phyloP scores from a whole-genome alignment of 2,329 filamentous ascomycete genomes.

The Lizonia empirigonia region DNA sequence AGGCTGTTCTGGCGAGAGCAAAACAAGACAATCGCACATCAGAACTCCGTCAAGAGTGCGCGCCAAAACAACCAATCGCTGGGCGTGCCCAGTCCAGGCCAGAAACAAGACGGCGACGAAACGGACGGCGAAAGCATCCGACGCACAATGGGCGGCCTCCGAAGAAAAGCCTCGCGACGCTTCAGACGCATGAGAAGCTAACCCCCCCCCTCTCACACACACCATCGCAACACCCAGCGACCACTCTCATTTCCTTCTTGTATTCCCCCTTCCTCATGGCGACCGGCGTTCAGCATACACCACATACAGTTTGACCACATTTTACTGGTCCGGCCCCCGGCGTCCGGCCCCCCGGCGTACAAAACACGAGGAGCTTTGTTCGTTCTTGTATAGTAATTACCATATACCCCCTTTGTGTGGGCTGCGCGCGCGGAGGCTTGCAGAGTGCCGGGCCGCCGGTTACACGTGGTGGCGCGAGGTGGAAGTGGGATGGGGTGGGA shows the following conservation, averaged over 20 bases:
- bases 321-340: not conserved
- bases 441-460: too few relatives aligned
- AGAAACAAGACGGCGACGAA: slow-evolving; percentile 22
- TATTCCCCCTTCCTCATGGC: slow-evolving; percentile 1
- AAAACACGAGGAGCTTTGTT: slow-evolving; percentile 8
- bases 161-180: slow-evolving; percentile 31
- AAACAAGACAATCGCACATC: slow-evolving; percentile 31
- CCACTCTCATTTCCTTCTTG: not conserved
- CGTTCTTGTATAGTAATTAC: slow-evolving; percentile 20
- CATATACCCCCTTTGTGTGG: slow-evolving; percentile 20
- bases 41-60: slow-evolving; percentile 29
- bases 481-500: not conserved
- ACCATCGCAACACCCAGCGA: not conserved
- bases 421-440: not conserved
- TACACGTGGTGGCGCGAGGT: too few relatives aligned
- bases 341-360: slow-evolving; percentile 11
- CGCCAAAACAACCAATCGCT: slow-evolving; percentile 13
- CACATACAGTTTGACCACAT: not conserved
- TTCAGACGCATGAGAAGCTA: slow-evolving; percentile 31
- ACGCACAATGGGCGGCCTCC: slow-evolving; percentile 28
- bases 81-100: not conserved
- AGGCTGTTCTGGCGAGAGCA: slow-evolving; percentile 53
- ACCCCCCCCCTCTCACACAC: not conserved
- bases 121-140: slow-evolving; percentile 30
- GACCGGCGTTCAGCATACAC: slow-evolving; percentile 15